phyloP scores from a whole-genome alignment of 257 asterid genomes.

The Primulina huaijiensis region DNA sequence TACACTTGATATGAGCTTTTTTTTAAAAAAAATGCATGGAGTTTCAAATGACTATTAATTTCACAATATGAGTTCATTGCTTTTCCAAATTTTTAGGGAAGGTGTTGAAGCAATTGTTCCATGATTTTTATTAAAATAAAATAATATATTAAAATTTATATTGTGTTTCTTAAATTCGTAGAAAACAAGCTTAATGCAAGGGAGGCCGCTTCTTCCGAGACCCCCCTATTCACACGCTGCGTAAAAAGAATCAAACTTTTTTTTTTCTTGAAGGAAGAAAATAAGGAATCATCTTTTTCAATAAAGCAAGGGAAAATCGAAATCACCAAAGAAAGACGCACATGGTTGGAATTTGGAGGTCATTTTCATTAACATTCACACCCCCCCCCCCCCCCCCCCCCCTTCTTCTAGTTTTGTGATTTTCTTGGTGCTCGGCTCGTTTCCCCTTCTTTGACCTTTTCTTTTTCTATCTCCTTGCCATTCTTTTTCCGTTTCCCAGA shows the following conservation, averaged over 20 bases:
- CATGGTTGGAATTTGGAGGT: slow-evolving; percentile 7
- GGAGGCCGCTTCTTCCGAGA: background rate
- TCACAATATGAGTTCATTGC: too few relatives aligned
- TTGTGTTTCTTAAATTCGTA: too few relatives aligned
- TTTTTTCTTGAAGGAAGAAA: background rate
- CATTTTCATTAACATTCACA: slow-evolving; percentile 11
- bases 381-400: too few relatives aligned
- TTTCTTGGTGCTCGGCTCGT: background rate
- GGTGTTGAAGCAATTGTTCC: too few relatives aligned
- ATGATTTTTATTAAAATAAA: too few relatives aligned
- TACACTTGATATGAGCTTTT: too few relatives aligned
- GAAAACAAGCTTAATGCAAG: background rate
- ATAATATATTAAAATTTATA: too few relatives aligned
- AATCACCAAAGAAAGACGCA: slow-evolving; percentile 12
- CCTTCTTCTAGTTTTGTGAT: slow-evolving; percentile 18
- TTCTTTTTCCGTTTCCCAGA: background rate
- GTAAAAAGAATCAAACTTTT: slow-evolving; percentile 8
- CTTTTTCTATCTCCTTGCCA: slow-evolving; percentile 17
- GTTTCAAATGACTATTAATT: too few relatives aligned
- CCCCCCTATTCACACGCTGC: slow-evolving; percentile 33
- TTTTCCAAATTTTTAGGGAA: too few relatives aligned
- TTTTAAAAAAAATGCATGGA: too few relatives aligned
- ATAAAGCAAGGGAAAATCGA: background rate
- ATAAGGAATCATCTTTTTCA: slow-evolving; percentile 22
- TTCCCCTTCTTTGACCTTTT: slow-evolving; percentile 17